Conservation (phyloP, 306 rosid species). For the Cucumis melo region DNA sequence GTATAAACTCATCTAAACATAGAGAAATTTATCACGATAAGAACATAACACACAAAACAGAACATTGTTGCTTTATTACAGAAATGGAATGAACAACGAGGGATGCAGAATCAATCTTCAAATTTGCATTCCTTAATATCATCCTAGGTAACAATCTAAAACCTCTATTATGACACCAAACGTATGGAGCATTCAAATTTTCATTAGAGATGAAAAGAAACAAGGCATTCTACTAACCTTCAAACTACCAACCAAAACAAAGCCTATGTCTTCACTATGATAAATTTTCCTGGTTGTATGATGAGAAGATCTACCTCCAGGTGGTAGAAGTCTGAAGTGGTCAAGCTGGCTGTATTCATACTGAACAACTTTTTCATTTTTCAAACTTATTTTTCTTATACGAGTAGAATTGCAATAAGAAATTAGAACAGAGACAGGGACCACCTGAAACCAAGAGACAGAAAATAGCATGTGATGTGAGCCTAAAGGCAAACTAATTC, state of each 20-base stretch:
- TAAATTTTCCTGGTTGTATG: constrained; percentile 37
- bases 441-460: constrained; percentile 34
- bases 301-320: constrained; percentile 29
- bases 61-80: neutral
- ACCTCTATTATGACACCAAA: neutral
- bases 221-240: constrained; percentile 37
- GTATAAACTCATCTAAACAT: neutral
- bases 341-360: constrained; percentile 21
- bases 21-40: neutral
- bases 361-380: constrained; percentile 16
- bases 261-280: constrained; percentile 49
- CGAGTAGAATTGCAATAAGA: constrained; percentile 30
- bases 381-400: constrained; percentile 22
- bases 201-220: constrained; percentile 7
- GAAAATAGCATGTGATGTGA: neutral
- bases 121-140: neutral
- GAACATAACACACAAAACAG: neutral
- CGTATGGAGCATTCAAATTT: neutral
- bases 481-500: neutral
- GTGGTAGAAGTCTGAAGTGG: constrained; percentile 13
- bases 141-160: neutral
- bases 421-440: constrained; percentile 40
- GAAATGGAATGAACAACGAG: neutral
- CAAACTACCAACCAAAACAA: constrained; percentile 56
- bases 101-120: neutral